Conservation (phyloP, 495 filamentous ascomycete species). For the Umbilicaria muhlenbergii region DNA sequence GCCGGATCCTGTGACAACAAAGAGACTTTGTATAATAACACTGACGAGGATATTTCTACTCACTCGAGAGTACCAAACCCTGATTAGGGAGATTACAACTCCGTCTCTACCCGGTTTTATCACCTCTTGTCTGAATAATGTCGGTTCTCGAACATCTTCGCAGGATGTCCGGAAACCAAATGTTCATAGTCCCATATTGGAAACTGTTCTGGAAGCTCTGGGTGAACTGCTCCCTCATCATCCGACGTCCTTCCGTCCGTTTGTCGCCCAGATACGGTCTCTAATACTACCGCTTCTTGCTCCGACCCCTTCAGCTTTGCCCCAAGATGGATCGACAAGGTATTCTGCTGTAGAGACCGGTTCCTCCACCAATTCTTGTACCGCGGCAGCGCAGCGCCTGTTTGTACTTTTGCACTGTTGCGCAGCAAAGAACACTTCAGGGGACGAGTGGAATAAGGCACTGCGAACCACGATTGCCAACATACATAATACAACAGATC, state of each 20-base stretch:
- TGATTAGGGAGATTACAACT: slow-evolving; percentile 77
- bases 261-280: slow-evolving; percentile 45
- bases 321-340: too few species aligned
- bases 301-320: slow-evolving; percentile 28
- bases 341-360: too few species aligned
- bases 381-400: slow-evolving; percentile 32
- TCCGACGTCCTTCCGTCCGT: slow-evolving; percentile 66
- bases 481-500: slow-evolving; percentile 51
- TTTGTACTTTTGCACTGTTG: slow-evolving; percentile 56
- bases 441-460: slow-evolving; percentile 56
- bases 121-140: slow-evolving; percentile 48
- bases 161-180: slow-evolving; percentile 28
- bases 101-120: slow-evolving; percentile 63
- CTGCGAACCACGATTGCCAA: slow-evolving; percentile 40
- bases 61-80: slow-evolving; percentile 62
- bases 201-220: slow-evolving; percentile 48
- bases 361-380: too few species aligned
- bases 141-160: slow-evolving; percentile 10
- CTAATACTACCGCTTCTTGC: slow-evolving; percentile 40
- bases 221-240: slow-evolving; percentile 55
- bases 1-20: slow-evolving; percentile 53
- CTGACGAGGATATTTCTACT: slow-evolving; percentile 69
- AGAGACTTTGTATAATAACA: slow-evolving; percentile 57
- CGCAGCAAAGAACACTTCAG: slow-evolving; percentile 54
- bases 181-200: slow-evolving; percentile 31